Evolutionary conservation across 371 early-diverging fungal species (phyloP).

Genomic region (Synchytrium microbalum): DNA sequence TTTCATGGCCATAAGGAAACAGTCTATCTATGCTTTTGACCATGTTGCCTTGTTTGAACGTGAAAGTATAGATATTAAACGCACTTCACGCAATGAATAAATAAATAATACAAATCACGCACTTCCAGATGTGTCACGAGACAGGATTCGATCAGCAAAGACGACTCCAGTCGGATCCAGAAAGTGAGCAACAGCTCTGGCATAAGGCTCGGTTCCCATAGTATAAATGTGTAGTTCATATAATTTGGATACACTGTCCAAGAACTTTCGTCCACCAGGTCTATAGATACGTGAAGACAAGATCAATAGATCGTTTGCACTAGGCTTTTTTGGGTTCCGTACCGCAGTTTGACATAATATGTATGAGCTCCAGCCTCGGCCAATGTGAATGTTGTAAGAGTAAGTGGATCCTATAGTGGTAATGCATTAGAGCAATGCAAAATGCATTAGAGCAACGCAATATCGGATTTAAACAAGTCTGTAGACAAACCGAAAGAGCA

Average conservation of each 20-base stretch:
- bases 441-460: too few relatives aligned
- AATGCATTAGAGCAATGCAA: too few relatives aligned
- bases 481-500: conserved; percentile 33
- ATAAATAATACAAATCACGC: too few relatives aligned
- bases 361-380: too few relatives aligned
- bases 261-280: too few relatives aligned
- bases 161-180: conserved; percentile 78
- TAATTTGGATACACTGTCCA: too few relatives aligned
- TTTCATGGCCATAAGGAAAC: conserved; percentile 92
- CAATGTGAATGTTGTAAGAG: too few relatives aligned
- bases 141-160: conserved; percentile 89
- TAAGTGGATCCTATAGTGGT: too few relatives aligned
- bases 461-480: too few relatives aligned
- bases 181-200: conserved; percentile 74
- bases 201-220: conserved; percentile 96
- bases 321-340: conserved; percentile 75
- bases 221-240: conserved; percentile 99
- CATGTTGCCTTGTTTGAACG: conserved; percentile 48
- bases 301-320: conserved; percentile 51
- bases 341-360: conserved; percentile 82
- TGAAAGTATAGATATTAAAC: not conserved
- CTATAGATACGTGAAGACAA: too few relatives aligned
- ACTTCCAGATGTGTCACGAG: conserved; percentile 92
- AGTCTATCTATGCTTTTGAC: conserved; percentile 83
- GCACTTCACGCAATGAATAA: conserved; percentile 1